Percentiles rank a stretch among this genome's conserved stretches.
These are phyloP conservation scores for Carallia pectinifolia DNA, from an alignment of 345 rosid species.

Conservation along the genomic window DNA sequence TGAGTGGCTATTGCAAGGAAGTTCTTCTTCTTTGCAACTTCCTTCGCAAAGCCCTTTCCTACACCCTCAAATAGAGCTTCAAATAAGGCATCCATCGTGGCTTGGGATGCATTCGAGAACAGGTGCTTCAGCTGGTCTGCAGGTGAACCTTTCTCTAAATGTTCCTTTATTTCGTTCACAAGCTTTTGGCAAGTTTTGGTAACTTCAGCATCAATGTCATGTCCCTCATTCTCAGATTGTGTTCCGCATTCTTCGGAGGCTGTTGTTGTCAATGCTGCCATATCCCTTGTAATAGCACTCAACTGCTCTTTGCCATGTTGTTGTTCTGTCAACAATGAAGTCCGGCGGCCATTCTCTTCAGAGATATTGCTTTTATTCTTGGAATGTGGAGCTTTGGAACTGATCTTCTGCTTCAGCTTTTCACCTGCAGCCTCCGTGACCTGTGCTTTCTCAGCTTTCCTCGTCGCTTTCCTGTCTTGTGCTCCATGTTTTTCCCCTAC, in stretches of 20 bases:
- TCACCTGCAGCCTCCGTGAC: conserved; percentile 84
- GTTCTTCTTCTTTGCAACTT: conserved; percentile 62
- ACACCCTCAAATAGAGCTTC: conserved; percentile 54
- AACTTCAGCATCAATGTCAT: conserved; percentile 27
- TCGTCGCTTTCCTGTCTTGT: conserved; percentile 70
- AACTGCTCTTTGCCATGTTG: conserved; percentile 74
- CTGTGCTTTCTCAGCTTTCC: conserved; percentile 88
- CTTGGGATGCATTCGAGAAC: conserved; percentile 50
- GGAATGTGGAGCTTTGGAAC: conserved; percentile 29
- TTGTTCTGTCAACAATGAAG: conserved; percentile 69
- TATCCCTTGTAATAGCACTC: conserved; percentile 76
- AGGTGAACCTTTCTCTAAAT: conserved; percentile 46
- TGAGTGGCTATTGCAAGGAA: conserved; percentile 48
- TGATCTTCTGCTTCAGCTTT: conserved; percentile 66
- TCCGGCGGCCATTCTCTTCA: conserved; percentile 74
- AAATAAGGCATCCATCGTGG: conserved; percentile 56
- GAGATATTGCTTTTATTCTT: conserved; percentile 49
- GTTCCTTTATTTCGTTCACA: conserved; percentile 43
- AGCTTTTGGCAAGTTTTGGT: conserved; percentile 25
- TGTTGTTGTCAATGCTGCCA: conserved; percentile 69
- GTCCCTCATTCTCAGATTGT: neutral
- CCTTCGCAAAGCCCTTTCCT: conserved; percentile 55
- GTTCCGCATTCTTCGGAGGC: conserved; percentile 5
- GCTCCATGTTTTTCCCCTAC: conserved; percentile 58
- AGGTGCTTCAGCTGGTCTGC: conserved; percentile 47